Percentiles rank a stretch among this genome's conserved stretches.
Conservation (phyloP, 169 alveolate species). For the Pseudocohnilembus persalinus region DNA sequence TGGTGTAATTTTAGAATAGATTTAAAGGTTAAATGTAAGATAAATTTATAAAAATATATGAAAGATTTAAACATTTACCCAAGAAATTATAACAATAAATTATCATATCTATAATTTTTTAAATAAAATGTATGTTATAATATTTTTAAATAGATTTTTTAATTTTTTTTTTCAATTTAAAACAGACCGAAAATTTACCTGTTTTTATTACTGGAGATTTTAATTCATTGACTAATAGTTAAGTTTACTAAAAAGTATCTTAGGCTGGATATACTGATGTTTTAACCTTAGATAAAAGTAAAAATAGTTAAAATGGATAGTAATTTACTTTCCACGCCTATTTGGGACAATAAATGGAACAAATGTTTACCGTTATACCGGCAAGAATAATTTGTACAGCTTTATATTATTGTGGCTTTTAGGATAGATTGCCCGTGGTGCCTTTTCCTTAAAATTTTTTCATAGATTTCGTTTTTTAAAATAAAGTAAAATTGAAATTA, state of each 20-base stretch:
- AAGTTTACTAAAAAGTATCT: background rate
- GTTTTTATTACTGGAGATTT: background rate
- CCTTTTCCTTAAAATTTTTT: background rate
- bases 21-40: background rate
- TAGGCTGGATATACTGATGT: background rate
- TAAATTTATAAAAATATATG: too few species aligned
- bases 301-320: background rate
- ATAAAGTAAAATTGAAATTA: background rate
- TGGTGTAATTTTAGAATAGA: background rate
- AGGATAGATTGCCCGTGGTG: background rate
- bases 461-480: background rate
- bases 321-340: background rate
- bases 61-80: too few species aligned
- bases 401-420: too few species aligned
- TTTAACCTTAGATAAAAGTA: background rate
- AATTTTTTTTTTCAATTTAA: too few species aligned
- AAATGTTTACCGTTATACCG: background rate
- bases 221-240: background rate
- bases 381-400: background rate
- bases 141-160: too few species aligned
- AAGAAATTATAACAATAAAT: too few species aligned
- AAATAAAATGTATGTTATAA: too few species aligned
- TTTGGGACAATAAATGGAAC: background rate
- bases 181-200: background rate
- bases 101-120: too few species aligned